Base-by-base conservation (phyloP, 2,329 filamentous ascomycete genomes). In the Ophiocordyceps sinensis region DNA sequence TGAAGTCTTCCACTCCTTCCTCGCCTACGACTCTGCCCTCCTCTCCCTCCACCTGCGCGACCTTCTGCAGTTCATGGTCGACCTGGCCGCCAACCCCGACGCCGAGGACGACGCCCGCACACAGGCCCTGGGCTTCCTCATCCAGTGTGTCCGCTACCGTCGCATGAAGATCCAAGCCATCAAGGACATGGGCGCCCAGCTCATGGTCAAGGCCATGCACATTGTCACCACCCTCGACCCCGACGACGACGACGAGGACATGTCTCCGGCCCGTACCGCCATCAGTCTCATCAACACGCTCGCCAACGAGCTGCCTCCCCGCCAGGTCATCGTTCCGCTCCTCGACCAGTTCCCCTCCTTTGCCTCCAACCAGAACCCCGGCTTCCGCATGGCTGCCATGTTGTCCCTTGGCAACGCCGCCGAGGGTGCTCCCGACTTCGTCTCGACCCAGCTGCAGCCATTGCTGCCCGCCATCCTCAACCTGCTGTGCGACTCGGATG, bases 381-480 rank as follows among this genome's bases (percentile, higher is more conserved):
- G 85, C 52, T 82, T 83, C 65, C 81, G 89, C 45, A 84, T 89
- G 63, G 88, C 89, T 41, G 88, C 85, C 63, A 91, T 96, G 56
- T 73, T 96, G 47, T 82, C 89, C 38, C 75, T 98, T 5, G 89
- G 89, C 44, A 93, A 89, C 68, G 89, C 85, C 52, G 89, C 94
- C 41, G 91, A 96, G 68, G 91, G 91, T 52, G 89, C 91, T 28
- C 91, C 91, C 14, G 91, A 98, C 61, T 98, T 96, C 64, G 87
- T 96, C 55, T 86, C 85, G 48, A 94, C 88, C 17, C 91, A 98
- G 64, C 76, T 96, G 47, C 73, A 82, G 54, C 75, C 82, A 49
- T 82, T 96, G 49, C 77, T 96, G 59, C 91, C 91, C 38, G 72
- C 85, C 51, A 79, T 96, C 44, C 71, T 95, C 43, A 79, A 77